Base-by-base conservation (phyloP, 2,329 filamentous ascomycete genomes). In the Sporothrix globosa region DNA sequence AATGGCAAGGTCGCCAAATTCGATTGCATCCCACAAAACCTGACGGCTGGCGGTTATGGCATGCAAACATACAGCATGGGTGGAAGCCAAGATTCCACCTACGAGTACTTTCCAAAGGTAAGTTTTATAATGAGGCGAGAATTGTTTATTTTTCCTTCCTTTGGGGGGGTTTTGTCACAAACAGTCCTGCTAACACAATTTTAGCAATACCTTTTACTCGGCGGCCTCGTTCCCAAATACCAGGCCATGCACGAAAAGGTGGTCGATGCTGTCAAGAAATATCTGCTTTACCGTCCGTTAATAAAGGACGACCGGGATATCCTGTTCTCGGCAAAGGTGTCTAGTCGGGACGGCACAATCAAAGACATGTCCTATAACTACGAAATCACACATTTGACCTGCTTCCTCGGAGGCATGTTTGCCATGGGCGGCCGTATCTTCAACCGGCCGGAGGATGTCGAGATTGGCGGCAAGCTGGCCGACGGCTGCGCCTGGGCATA, bases 281-380 rank as follows among this genome's bases (percentile, higher is more conserved):
- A 91, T 78, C 84, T 97, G 11, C 87, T 97, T 70, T 97, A 88
- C 80, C 86, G 90, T 5, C 93, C 93, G 0, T 91, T 96, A 87
- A 86, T 88, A 24, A 86, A 88, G 7, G 85, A 87, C 41, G 82
- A 85, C 68, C 86, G 86, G 67, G 87, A 95, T 72, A 86, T 96
- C n/a, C 84, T 96, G 2, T 88, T 96, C 72, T 87, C 91, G 0
- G 90, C 91, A 30, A 88, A 88, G 74, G 78, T 87, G n/a, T 81
- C 77, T 61, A 83, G 85, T 11, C 78, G 75, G 1, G 83, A 83
- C 17, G 66, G 69, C 2, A 81, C 77, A 1, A 78, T 80, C 58
- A 74, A 76, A 10, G 79, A 83, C 11, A 76, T 82, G 14, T 72
- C 69, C 24, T 83, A 83, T 17, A 79, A 88, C 61, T 92, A 90